Conservation (phyloP, 805 yeast genomes). For the Vanderwaltozyma yarrowii region DNA sequence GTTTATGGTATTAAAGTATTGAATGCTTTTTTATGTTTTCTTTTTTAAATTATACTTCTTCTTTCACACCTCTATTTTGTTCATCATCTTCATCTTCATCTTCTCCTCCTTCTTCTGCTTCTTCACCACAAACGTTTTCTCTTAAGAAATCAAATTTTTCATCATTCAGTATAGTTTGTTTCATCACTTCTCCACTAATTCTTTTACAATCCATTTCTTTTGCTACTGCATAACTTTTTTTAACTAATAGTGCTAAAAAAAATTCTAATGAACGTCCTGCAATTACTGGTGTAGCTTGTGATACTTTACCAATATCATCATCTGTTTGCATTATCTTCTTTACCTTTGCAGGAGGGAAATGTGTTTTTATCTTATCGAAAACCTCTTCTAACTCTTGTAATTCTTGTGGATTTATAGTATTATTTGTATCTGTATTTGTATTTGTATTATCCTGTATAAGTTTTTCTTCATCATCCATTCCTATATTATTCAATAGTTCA, state of each 20-base stretch:
- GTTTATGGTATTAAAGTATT: too few species aligned
- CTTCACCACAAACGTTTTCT: constrained; percentile 36
- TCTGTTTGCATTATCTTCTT: constrained; percentile 96
- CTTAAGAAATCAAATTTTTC: constrained; percentile 92
- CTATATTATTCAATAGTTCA: background rate
- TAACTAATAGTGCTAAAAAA: constrained; percentile 82
- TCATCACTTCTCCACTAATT: constrained; percentile 72
- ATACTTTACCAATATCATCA: constrained; percentile 97
- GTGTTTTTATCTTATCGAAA: constrained; percentile 51
- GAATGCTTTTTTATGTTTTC: too few species aligned
- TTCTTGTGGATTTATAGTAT: background rate
- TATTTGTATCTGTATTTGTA: too few species aligned
- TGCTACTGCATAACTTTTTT: constrained; percentile 72
- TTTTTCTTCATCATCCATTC: background rate
- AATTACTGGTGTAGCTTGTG: constrained; percentile 97
- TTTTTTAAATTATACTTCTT: too few species aligned
- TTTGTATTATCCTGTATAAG: background rate
- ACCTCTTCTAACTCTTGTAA: constrained; percentile 10
- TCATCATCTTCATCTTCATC: constrained; percentile 3
- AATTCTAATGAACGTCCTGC: constrained; percentile 92
- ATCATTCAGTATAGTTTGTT: constrained; percentile 70
- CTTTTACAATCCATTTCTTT: constrained; percentile 64
- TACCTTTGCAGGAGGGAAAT: constrained; percentile 86
- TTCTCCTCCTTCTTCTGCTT: constrained; percentile 6
- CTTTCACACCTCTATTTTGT: too few species aligned